phyloP scores from a whole-genome alignment of 1,284 basidiomycete genomes.

The Coriolopsis trogii region DNA sequence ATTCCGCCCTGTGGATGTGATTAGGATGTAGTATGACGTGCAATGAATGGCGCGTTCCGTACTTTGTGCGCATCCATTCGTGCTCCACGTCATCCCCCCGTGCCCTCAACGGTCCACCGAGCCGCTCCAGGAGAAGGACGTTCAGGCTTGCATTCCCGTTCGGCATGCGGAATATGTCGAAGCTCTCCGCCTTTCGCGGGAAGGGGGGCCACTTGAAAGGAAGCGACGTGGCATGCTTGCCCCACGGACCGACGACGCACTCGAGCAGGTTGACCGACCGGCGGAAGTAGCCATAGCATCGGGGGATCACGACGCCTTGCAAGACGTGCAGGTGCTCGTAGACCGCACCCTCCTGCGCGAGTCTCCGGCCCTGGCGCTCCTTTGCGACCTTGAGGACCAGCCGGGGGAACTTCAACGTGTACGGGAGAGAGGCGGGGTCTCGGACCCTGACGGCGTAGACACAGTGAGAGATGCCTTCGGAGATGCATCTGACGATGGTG shows the following conservation, averaged over 20 bases:
- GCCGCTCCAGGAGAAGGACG: conserved; percentile 2
- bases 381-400: background rate
- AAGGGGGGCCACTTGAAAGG: background rate
- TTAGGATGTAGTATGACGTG: too few species aligned
- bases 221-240: background rate
- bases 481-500: background rate
- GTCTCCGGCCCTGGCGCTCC: background rate
- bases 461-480: background rate
- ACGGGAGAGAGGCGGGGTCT: background rate
- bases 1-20: too few species aligned
- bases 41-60: background rate
- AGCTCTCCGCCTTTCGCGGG: background rate
- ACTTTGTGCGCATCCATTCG: too few species aligned
- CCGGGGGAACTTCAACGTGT: background rate
- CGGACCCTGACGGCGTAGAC: background rate
- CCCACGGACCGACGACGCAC: background rate
- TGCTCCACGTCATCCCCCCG: too few species aligned
- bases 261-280: background rate
- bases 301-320: background rate
- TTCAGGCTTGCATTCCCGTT: background rate
- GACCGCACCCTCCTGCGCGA: background rate
- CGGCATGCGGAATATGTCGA: background rate
- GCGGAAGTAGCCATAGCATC: conserved; percentile 9
- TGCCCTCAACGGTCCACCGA: background rate
- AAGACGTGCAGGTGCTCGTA: background rate